Evolutionary conservation across 2,329 filamentous ascomycete genomes (phyloP).

Genomic region (Aspergillus piperis): DNA sequence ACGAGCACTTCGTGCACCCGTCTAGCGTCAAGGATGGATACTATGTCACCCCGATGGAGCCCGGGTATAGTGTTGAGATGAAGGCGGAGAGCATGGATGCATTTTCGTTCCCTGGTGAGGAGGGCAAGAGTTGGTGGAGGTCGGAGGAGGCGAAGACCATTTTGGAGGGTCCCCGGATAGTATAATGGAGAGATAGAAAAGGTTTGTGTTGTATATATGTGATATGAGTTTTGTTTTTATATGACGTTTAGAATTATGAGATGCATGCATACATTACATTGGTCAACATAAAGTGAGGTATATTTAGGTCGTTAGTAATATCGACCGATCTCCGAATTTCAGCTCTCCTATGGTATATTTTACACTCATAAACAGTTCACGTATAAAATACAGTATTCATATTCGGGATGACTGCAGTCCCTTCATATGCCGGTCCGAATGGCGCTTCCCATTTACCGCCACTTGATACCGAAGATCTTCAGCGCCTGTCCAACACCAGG

Average conservation of each 20-base stretch:
- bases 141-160: conserved; percentile 76
- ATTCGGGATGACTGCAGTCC: too few relatives aligned
- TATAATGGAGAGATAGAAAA: conserved; percentile 7
- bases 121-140: conserved; percentile 83
- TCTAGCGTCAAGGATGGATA: conserved; percentile 79
- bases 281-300: not conserved
- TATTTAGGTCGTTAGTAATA: too few relatives aligned
- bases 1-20: conserved; percentile 89
- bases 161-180: conserved; percentile 56
- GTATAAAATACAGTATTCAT: too few relatives aligned
- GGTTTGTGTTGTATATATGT: not conserved
- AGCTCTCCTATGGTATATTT: too few relatives aligned
- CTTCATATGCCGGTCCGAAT: too few relatives aligned
- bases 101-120: conserved; percentile 74
- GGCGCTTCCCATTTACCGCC: conserved; percentile 31
- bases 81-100: conserved; percentile 81
- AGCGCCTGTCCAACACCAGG: conserved; percentile 45
- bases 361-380: too few relatives aligned
- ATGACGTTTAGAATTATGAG: not conserved
- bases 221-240: conserved; percentile 5
- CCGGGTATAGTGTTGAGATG: conserved; percentile 94
- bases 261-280: not conserved
- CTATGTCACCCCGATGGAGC: conserved; percentile 79
- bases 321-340: too few relatives aligned
- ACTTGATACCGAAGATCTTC: conserved; percentile 54